A percentile compares a stretch with the other conserved stretches of the same genome.
Evolutionary conservation across 306 rosid species (phyloP).

Genomic region (Cicer bijugum): DNA sequence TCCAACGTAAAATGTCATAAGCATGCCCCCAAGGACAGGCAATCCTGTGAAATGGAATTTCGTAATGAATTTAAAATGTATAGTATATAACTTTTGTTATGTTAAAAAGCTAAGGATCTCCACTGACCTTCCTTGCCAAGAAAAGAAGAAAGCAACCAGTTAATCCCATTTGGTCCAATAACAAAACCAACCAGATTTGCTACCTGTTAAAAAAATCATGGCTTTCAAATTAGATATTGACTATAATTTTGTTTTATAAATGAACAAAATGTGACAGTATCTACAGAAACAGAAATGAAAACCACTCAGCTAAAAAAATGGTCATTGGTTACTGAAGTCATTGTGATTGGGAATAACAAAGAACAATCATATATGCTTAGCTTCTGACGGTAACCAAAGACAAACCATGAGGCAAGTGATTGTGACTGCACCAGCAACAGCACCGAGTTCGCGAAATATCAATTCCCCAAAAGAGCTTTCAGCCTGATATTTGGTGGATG

Average conservation of each 20-base stretch:
- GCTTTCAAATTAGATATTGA: conserved; percentile 16
- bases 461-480: conserved; percentile 60
- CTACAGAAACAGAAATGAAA: conserved; percentile 26
- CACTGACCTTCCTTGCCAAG: conserved; percentile 68
- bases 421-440: conserved; percentile 85
- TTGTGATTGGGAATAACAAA: not conserved
- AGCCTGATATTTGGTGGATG: conserved; percentile 54
- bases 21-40: conserved; percentile 78
- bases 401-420: conserved; percentile 92
- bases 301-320: conserved; percentile 8
- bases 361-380: conserved; percentile 20
- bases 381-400: not conserved
- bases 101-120: conserved; percentile 32
- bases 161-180: conserved; percentile 78
- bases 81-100: not conserved
- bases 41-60: conserved; percentile 61
- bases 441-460: conserved; percentile 76
- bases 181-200: conserved; percentile 95
- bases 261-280: conserved; percentile 4
- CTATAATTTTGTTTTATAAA: conserved; percentile 6
- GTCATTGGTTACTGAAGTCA: conserved; percentile 8
- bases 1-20: conserved; percentile 81
- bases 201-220: conserved; percentile 57
- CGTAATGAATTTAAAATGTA: conserved; percentile 12
- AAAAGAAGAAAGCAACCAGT: conserved; percentile 77